Evolutionary conservation across 257 asterid species (phyloP), one percentile per base, ranked within the genome.

Genomic region (Penstemon eatonii): DNA sequence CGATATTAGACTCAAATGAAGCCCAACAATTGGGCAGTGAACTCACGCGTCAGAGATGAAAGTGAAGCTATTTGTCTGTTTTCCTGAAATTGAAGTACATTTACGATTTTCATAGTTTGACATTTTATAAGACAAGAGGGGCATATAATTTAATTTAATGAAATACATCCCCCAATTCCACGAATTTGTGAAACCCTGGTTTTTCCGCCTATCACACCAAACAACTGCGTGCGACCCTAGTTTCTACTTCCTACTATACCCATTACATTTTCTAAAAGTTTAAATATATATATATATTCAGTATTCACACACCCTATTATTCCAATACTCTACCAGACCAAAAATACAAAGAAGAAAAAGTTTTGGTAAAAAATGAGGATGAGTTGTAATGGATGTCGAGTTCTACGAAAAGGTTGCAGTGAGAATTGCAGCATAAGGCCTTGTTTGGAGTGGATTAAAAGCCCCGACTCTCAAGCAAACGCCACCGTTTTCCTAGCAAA

Each of bases 341-440:
- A 64, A 12, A 38, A 15, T 25, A 1, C 6, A 36, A 9, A 43
- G 3, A 9, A 43, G 3, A 4, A 4, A 13, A 8, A 11, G 40
- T 0, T 8, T 8, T 4, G 3, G 4, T 6, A 6, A 8, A 64
- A 6, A 68, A 90, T 85, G 95, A 86, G 88, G 59, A 76, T 87
- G 88, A 91, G 97, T 69, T 91, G 97, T 65, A 91, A 89, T 68
- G 97, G 97, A 60, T 91, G 96, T 58, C 79, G 97, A 60, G 95
- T 91, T 9, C 82, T 91, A 4, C 73, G 97, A 3, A 91, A 91
- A 65, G 96, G 97, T 0, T 91, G 97, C 80, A 85, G 84, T 61
- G 90, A 87, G 3, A 71, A 80, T 67, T 91, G 97, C 69, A 85
- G 81, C 73, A 85, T 91, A 38, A 73, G 83, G 70, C 94, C 93